These are phyloP conservation scores for Verticillium longisporum DNA, from an alignment of 2,329 filamentous ascomycete genomes.

Conservation along the genomic window DNA sequence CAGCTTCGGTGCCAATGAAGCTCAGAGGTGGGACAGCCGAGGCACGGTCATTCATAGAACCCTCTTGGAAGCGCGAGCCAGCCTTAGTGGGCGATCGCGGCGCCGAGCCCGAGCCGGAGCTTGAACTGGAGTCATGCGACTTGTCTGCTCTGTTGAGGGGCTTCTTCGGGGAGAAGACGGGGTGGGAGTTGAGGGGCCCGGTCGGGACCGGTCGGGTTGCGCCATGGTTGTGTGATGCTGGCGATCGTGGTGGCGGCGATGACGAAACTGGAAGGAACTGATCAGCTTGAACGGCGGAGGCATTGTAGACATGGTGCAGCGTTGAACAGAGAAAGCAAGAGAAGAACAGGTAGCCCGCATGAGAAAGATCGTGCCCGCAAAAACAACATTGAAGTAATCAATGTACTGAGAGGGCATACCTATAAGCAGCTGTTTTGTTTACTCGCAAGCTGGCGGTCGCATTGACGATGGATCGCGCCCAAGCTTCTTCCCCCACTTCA, in stretches of 20 bases:
- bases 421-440: background rate
- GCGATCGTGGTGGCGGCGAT: background rate
- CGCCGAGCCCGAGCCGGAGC: slow-evolving; percentile 17
- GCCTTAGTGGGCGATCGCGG: slow-evolving; percentile 23
- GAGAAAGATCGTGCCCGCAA: background rate
- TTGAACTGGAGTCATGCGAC: background rate
- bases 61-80: slow-evolving; percentile 58
- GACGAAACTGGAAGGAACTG: background rate
- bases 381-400: background rate
- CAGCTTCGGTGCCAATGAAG: slow-evolving; percentile 46
- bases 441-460: background rate
- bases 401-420: background rate
- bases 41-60: slow-evolving; percentile 77
- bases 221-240: background rate
- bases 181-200: slow-evolving; percentile 11
- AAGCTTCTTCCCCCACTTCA: background rate
- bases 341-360: background rate
- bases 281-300: background rate
- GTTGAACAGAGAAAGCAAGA: background rate
- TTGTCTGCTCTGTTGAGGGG: background rate
- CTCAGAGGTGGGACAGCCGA: slow-evolving; percentile 64
- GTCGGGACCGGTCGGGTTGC: background rate
- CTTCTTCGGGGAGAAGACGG: slow-evolving; percentile 2
- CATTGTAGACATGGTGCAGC: background rate
- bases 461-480: background rate